Evolutionary conservation across 164 flowering plant species (phyloP).

Genomic region (Stephania cephalantha): DNA sequence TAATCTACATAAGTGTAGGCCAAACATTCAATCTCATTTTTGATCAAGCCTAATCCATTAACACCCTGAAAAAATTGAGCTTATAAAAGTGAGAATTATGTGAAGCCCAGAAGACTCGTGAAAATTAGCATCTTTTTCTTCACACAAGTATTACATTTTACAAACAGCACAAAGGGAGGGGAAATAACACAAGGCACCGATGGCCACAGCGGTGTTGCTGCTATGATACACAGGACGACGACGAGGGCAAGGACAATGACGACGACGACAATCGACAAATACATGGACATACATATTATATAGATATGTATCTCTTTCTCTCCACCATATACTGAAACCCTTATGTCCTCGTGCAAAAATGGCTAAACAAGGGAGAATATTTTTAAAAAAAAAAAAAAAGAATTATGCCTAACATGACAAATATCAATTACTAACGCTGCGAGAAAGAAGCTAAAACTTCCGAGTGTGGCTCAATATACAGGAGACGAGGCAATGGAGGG

Average conservation of each 20-base stretch:
- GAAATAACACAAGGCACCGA: slow-evolving; percentile 22
- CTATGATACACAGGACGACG: slow-evolving; percentile 27
- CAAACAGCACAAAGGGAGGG: slow-evolving; percentile 14
- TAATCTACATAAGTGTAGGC: no score
- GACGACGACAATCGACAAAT: no score
- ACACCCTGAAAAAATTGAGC: no score
- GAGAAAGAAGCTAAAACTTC: slow-evolving; percentile 22
- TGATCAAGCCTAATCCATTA: no score
- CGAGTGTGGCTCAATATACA: slow-evolving; percentile 58
- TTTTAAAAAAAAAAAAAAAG: slow-evolving; percentile 7
- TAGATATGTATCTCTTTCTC: slow-evolving; percentile 13
- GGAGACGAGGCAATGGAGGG: slow-evolving; percentile 16
- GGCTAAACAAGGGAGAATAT: slow-evolving; percentile 17
- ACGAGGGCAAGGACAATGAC: no score
- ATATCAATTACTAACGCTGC: slow-evolving; percentile 36
- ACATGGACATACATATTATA: neutral
- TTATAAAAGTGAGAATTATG: neutral
- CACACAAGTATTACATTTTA: slow-evolving; percentile 35
- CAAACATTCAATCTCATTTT: no score
- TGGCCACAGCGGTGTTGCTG: slow-evolving; percentile 7
- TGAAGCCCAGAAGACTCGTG: neutral
- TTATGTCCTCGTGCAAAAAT: slow-evolving; percentile 6
- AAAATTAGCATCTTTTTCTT: slow-evolving; percentile 12
- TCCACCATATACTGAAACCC: slow-evolving; percentile 20
- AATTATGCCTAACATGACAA: slow-evolving; percentile 20